Evolutionary conservation across 2,329 filamentous ascomycete species (phyloP).

Genomic region (Mycosphaerella sp.): DNA sequence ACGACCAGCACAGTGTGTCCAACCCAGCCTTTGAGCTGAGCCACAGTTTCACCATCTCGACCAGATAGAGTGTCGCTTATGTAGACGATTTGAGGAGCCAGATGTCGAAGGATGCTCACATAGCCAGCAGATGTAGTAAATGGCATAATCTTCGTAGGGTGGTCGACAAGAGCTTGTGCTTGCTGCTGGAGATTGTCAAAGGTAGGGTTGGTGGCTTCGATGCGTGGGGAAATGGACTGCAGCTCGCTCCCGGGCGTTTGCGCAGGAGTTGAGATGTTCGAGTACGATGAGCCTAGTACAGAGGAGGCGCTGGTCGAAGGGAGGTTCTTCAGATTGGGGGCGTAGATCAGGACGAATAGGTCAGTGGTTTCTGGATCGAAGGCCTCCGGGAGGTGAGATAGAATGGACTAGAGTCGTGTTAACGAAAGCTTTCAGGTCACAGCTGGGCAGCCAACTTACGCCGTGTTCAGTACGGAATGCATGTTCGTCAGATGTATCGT

Average conservation of each 20-base stretch:
- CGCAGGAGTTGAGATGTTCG: constrained; percentile 68
- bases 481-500: constrained; percentile 51
- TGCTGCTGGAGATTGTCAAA: constrained; percentile 78
- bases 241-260: constrained; percentile 57
- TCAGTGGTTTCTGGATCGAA: constrained; percentile 67
- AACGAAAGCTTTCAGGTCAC: constrained; percentile 15
- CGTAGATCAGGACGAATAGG: constrained; percentile 85
- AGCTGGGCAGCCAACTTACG: constrained; percentile 50
- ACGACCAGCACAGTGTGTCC: constrained; percentile 57
- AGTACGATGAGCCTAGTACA: constrained; percentile 74
- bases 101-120: constrained; percentile 77
- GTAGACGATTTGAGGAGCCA: constrained; percentile 81
- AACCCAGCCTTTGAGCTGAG: constrained; percentile 59
- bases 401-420: constrained; percentile 49
- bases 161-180: constrained; percentile 71
- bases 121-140: constrained; percentile 81
- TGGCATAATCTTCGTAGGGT: constrained; percentile 78
- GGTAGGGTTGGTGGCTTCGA: constrained; percentile 32
- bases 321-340: constrained; percentile 58
- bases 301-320: constrained; percentile 45
- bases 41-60: constrained; percentile 64
- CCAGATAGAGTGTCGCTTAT: constrained; percentile 67
- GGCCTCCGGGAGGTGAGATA: constrained; percentile 78
- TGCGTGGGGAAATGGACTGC: constrained; percentile 39
- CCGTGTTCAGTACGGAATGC: constrained; percentile 66